Evolutionary conservation across 306 rosid genomes (phyloP), one percentile per base, ranked within the genome.

Genomic region (Sechiopsis laciniata): DNA sequence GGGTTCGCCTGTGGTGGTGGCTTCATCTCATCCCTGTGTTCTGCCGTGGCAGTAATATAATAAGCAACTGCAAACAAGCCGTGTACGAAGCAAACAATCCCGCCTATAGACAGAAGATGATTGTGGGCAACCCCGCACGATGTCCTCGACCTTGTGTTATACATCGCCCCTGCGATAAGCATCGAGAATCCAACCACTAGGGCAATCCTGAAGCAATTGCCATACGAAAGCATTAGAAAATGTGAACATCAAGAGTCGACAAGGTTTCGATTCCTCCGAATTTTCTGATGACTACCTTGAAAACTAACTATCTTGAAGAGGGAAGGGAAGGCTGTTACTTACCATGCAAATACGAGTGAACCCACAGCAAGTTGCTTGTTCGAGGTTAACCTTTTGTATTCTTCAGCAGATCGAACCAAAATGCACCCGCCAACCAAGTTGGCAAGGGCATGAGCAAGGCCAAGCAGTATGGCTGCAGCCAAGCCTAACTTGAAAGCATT

Each of bases 31-130:
- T 88, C 95, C 73, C 58, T 80, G 46, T 1, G n/a, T 8, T 81
- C 22, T 4, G 92, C 91, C 0, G 80, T 76, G 71, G 78, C 87
- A 0, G 89, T 86, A 75, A 89, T 76, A 51, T 82, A 86, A 64
- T 85, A 94, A 8, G 71, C 87, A 3, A 88, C 75, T 3, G 78
- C 79, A 72, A 90, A 80, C 55, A 88, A n/a, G 58, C 85, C 95
- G 9, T 94, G 97, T 58, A 90, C 29, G 82, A 89, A 94, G 59
- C 98, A 94, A 35, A 90, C 14, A 66, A 94, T 83, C 59, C 98
- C 98, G 64, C 98, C 97, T 87, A 87, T 84, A 0, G 88, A 87
- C 24, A 94, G 75, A 66, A 52, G 74, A 2, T 83, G 88, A 81
- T 63, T 82, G 68, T 86, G 83, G 7, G 92, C 83, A 5, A 94